Percentiles rank a stretch among this genome's conserved stretches.
Conservation (phyloP, 23 red algal species). For the Gracilaria caudata region DNA sequence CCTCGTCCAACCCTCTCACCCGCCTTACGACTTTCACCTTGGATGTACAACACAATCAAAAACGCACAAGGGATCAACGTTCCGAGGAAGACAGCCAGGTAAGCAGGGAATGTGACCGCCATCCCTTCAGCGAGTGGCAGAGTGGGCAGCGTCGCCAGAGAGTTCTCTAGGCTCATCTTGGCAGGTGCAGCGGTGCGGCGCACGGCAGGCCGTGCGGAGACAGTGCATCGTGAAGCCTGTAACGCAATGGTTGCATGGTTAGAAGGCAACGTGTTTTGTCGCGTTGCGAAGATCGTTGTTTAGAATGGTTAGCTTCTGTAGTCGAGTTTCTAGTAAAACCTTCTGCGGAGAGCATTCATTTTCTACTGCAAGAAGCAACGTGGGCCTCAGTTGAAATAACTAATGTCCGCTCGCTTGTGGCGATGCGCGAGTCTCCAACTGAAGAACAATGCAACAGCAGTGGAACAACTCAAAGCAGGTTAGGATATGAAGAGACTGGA, state of each 20-base stretch:
- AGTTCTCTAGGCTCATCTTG: constrained; percentile 33
- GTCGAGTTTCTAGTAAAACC: neutral
- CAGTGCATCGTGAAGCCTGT: constrained; percentile 29
- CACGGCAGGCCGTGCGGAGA: constrained; percentile 32
- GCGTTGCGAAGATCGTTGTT: neutral
- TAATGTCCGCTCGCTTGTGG: neutral
- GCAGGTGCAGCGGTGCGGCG: constrained; percentile 48
- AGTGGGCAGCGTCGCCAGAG: constrained; percentile 40
- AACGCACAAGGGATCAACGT: constrained; percentile 96
- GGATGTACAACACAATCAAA: constrained; percentile 98
- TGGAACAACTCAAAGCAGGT: neutral
- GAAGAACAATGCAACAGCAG: neutral
- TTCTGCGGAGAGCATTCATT: neutral
- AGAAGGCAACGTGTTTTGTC: neutral
- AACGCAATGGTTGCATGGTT: neutral
- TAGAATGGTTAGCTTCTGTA: constrained; percentile 8
- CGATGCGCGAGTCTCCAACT: neutral
- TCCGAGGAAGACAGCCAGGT: constrained; percentile 96
- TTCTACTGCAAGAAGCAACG: neutral
- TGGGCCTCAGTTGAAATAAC: neutral
- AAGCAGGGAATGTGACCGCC: constrained; percentile 94
- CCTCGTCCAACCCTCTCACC: constrained; percentile 71
- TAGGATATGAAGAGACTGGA: neutral
- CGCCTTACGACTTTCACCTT: constrained; percentile 92
- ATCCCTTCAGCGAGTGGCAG: constrained; percentile 80